phyloP scores from a whole-genome alignment of 441 rosid species.

The Eugenia klotzschiana region DNA sequence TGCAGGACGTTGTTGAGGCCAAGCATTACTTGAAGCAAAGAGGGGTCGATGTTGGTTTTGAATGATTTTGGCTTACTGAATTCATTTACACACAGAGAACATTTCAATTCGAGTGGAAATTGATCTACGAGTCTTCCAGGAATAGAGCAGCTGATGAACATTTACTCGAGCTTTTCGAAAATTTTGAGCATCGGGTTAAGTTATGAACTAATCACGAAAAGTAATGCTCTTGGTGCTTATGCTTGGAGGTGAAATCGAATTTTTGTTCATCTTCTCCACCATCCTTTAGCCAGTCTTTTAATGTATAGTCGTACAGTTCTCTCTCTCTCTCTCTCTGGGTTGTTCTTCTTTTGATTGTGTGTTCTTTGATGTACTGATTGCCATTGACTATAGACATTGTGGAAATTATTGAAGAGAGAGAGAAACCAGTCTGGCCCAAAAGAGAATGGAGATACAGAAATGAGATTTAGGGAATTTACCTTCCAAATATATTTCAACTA shows the following conservation, averaged over 20 bases:
- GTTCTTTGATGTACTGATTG: neutral
- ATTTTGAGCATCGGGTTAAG: neutral
- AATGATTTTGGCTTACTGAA: slow-evolving; percentile 1
- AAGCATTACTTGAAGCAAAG: slow-evolving; percentile 44
- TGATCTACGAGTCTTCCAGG: neutral
- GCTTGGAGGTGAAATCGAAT: neutral
- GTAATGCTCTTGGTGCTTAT: neutral
- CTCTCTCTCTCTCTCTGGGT: neutral
- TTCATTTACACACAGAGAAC: neutral
- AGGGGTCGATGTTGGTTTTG: slow-evolving; percentile 51
- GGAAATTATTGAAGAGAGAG: neutral
- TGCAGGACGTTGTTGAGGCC: slow-evolving; percentile 52
- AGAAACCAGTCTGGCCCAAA: neutral
- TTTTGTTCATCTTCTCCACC: neutral
- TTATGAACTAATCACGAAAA: neutral
- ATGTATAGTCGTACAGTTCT: neutral
- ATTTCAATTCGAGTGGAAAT: neutral
- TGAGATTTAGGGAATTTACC: neutral
- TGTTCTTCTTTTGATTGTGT: neutral
- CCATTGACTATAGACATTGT: neutral
- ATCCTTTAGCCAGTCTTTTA: neutral
- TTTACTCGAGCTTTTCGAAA: neutral
- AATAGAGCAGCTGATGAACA: neutral
- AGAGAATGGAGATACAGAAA: neutral
- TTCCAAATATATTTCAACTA: neutral